A percentile compares a stretch with the other conserved stretches of the same genome.
phyloP scores from a whole-genome alignment of 169 alveolate species.

The Plasmodium fragile region DNA sequence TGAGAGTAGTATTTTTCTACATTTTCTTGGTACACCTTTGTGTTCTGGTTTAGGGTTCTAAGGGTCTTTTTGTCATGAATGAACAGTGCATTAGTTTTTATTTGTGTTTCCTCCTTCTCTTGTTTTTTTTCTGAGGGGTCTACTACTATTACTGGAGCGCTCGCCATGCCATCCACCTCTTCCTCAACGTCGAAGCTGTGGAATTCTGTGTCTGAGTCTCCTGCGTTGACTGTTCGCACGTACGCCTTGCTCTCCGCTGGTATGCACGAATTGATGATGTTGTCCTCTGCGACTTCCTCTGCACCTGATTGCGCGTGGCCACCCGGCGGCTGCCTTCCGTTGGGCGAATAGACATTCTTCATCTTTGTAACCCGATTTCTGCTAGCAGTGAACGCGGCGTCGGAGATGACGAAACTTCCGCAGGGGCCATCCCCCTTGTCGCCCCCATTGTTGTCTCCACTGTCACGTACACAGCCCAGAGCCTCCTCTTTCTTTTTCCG shows the following conservation, averaged over 20 bases:
- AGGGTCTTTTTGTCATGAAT: background rate
- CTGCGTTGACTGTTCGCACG: background rate
- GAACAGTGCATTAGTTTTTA: background rate
- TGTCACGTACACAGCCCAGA: background rate
- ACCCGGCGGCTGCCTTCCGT: background rate
- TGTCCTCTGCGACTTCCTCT: background rate
- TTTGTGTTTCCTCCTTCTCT: background rate
- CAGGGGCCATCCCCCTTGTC: background rate
- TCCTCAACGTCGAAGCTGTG: conserved; percentile 1
- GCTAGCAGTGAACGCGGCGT: background rate
- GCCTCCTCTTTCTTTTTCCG: background rate
- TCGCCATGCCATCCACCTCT: background rate
- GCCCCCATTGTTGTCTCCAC: background rate
- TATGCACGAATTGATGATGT: background rate
- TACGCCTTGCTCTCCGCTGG: background rate
- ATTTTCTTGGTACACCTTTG: conserved; percentile 14
- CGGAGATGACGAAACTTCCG: background rate
- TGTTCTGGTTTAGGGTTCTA: background rate
- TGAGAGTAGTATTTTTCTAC: background rate
- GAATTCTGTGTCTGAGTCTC: background rate
- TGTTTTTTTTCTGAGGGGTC: background rate
- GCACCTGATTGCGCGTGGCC: background rate
- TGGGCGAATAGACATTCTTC: background rate
- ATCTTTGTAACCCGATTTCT: background rate
- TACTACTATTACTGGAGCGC: background rate